Percentiles rank a stretch among this genome's conserved stretches.
Evolutionary conservation across 2,329 filamentous ascomycete species (phyloP).

Genomic region (Ophiostoma tasmaniense): DNA sequence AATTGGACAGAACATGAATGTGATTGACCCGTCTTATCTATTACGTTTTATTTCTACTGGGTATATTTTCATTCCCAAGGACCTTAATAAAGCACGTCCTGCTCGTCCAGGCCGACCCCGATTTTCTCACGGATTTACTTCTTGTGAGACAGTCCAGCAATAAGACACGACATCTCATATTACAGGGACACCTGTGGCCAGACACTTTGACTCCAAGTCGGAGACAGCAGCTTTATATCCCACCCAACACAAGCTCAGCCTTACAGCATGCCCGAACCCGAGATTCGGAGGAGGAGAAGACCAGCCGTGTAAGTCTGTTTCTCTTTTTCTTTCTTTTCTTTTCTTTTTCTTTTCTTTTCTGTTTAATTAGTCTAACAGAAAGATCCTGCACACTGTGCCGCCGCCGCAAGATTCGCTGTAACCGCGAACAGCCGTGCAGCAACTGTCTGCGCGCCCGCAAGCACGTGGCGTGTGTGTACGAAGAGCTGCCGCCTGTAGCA

Average conservation of each 20-base stretch:
- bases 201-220: too few relatives aligned
- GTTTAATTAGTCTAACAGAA: not conserved
- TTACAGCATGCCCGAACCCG: not conserved
- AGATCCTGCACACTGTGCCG: slow-evolving; percentile 28
- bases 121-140: not conserved
- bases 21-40: not conserved
- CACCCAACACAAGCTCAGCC: not conserved
- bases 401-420: slow-evolving; percentile 36
- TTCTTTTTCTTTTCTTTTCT: too few relatives aligned
- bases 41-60: not conserved
- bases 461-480: slow-evolving; percentile 15
- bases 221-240: not conserved
- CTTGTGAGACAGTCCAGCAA: not conserved
- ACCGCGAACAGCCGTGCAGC: slow-evolving; percentile 33
- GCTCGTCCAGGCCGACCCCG: not conserved
- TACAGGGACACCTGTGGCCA: not conserved
- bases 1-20: too few relatives aligned
- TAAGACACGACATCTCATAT: not conserved
- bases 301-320: not conserved
- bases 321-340: not conserved
- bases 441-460: slow-evolving; percentile 31
- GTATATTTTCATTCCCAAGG: not conserved
- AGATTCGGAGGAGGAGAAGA: not conserved
- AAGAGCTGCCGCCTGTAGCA: not conserved
- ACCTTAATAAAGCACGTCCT: not conserved